These are phyloP conservation scores for Podospora tetraspora DNA, from an alignment of 495 filamentous ascomycete species.

Conservation along the genomic window DNA sequence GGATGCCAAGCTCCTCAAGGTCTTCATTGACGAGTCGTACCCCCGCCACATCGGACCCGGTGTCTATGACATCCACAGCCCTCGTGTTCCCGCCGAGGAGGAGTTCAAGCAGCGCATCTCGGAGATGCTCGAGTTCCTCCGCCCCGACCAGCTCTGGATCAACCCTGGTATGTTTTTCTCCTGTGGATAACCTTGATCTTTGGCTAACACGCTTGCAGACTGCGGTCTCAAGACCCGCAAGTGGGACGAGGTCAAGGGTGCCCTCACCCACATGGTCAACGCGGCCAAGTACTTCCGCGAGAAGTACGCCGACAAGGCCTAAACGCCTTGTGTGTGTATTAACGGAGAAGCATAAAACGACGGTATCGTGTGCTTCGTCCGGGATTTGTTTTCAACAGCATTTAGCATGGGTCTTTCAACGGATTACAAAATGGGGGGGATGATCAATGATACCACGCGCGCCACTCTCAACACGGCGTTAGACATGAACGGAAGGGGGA, in stretches of 20 bases:
- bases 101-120: conserved; percentile 96
- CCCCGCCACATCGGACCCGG: conserved; percentile 95
- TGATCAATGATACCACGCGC: conserved; percentile 33
- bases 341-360: conserved; percentile 12
- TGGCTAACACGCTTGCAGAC: conserved; percentile 43
- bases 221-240: conserved; percentile 97
- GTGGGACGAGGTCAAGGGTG: conserved; percentile 93
- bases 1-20: conserved; percentile 96
- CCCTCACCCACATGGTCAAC: conserved; percentile 87
- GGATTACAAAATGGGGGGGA: conserved; percentile 29
- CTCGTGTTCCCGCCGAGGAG: conserved; percentile 87
- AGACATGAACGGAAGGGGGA: conserved; percentile 23
- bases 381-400: conserved; percentile 37
- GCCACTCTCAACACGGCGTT: conserved; percentile 36
- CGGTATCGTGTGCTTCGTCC: conserved; percentile 21
- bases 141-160: conserved; percentile 92
- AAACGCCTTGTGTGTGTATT: conserved; percentile 13
- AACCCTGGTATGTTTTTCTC: conserved; percentile 53
- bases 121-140: conserved; percentile 88
- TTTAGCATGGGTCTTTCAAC: conserved; percentile 33
- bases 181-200: not conserved
- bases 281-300: conserved; percentile 93
- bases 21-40: conserved; percentile 95
- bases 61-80: conserved; percentile 99
- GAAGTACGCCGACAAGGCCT: conserved; percentile 61